Percentiles rank a stretch among this genome's conserved stretches.
Evolutionary conservation across 2,329 filamentous ascomycete genomes (phyloP).

Genomic region (Lecanicillium sp.): DNA sequence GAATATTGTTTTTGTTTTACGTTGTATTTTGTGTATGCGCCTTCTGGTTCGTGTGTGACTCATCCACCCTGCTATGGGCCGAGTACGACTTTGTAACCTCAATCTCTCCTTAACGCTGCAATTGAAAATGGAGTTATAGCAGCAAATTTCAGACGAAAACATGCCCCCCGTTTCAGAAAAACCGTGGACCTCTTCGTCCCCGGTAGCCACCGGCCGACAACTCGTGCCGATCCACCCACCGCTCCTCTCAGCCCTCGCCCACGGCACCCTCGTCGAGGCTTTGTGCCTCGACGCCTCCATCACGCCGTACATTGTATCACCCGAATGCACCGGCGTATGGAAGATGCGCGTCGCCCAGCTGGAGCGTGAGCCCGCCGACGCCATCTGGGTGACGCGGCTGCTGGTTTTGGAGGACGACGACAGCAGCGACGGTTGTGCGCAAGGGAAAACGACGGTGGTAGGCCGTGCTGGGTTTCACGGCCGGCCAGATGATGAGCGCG

Average conservation of each 20-base stretch:
- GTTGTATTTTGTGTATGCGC: no score
- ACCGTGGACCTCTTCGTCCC: not conserved
- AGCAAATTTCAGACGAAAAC: no score
- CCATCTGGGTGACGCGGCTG: conserved; percentile 4
- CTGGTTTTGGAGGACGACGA: not conserved
- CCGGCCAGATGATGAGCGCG: conserved; percentile 1
- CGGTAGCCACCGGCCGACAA: conserved; percentile 1
- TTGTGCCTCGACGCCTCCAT: not conserved
- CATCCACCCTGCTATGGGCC: no score
- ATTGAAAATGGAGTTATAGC: no score
- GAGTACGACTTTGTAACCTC: no score
- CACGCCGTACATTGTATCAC: not conserved
- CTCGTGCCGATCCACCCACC: not conserved
- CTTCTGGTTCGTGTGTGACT: no score
- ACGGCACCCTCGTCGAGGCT: not conserved
- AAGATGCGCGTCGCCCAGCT: conserved; percentile 1
- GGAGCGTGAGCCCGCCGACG: not conserved
- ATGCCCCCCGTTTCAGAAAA: not conserved
- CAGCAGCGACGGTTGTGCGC: not conserved
- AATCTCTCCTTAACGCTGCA: no score
- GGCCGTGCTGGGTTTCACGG: conserved; percentile 8
- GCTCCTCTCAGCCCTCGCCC: not conserved
- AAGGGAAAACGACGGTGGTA: not conserved
- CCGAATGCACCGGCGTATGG: conserved; percentile 5
- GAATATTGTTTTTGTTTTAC: no score